phyloP scores from a whole-genome alignment of 345 rosid species.

The Melastoma malabathricum region DNA sequence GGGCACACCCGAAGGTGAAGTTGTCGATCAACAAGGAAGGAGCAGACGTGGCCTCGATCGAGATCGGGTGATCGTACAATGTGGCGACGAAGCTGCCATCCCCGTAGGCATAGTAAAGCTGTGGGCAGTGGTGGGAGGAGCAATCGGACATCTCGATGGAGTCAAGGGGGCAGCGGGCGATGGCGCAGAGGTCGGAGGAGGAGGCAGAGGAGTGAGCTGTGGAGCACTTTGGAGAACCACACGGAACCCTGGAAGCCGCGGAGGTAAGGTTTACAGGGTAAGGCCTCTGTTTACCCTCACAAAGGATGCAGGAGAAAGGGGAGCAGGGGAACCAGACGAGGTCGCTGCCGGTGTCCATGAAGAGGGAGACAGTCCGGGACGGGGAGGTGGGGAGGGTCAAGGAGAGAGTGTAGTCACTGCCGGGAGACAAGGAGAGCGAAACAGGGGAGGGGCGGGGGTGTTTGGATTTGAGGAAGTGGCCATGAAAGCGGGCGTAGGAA shows the following conservation, averaged over 20 bases:
- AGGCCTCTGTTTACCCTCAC: conserved; percentile 51
- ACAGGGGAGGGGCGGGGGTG: conserved; percentile 28
- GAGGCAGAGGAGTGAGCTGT: conserved; percentile 62
- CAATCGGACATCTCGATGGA: conserved; percentile 67
- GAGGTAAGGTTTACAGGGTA: conserved; percentile 26
- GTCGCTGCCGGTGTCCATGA: conserved; percentile 93
- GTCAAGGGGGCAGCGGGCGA: conserved; percentile 69
- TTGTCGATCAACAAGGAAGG: conserved; percentile 31
- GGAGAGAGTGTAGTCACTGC: conserved; percentile 81
- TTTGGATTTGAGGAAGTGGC: conserved; percentile 21
- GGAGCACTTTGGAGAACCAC: conserved; percentile 65
- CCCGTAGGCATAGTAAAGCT: conserved; percentile 84
- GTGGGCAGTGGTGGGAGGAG: conserved; percentile 51
- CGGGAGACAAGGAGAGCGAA: conserved; percentile 78
- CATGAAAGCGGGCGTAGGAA: conserved; percentile 59
- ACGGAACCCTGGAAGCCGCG: conserved; percentile 36
- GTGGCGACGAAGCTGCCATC: conserved; percentile 75
- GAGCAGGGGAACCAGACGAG: conserved; percentile 94
- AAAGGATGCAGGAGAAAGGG: conserved; percentile 81
- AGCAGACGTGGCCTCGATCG: conserved; percentile 26
- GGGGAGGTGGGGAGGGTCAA: conserved; percentile 35
- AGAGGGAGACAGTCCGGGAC: conserved; percentile 49
- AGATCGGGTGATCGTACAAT: conserved; percentile 43
- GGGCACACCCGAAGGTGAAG: conserved; percentile 92
- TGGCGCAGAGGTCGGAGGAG: conserved; percentile 69